Evolutionary conservation across 192 early-diverging fungal genomes (phyloP), one percentile per base, ranked within the genome.

Genomic region (Coemansia sp.): DNA sequence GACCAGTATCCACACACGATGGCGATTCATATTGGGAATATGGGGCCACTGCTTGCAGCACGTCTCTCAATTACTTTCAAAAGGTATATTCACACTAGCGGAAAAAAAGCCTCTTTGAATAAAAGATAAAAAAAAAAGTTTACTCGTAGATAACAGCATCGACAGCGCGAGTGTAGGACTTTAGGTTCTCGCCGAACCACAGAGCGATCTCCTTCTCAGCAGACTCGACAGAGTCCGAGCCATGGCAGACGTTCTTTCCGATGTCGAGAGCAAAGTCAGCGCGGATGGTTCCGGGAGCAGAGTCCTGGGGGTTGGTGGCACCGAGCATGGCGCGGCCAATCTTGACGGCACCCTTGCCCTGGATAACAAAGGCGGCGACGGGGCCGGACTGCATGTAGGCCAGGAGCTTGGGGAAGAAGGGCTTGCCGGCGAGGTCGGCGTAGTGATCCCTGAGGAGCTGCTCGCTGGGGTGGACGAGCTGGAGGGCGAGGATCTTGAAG

Each of bases 281-380:
- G 84, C 95, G 94, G 85, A 97, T 97, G 75, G 95, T 94, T 62
- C 95, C 95, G 59, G 95, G 94, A 61, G 83, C 83, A 65, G 90
- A 90, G 73, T 86, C 86, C 67, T 94, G 85, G 70, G 95, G 95
- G 88, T 95, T 93, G 87, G 95, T 97, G 70, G 91, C 91, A 61
- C 92, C 92, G 23, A 95, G 86, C 75, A 94, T 85, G 53, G 83
- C 81, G 79, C 95, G 93, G 64, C 95, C 95, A 71, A 87, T 88
- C 89, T 93, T 92, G 85, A 95, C 92, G 56, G 84, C 92, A 28
- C 88, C 87, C 88, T 94, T 93, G 64, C 95, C 95, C 72, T 84
- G 77, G 89, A 91, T 94, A 66, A 97, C 95, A 91, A 97, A 95
- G 77, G 87, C 94, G 62, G 94, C 93, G 65, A 97, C 95, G 70